Conservation (phyloP, 352 stramenopile genomes). For the Blastocystis sp. region DNA sequence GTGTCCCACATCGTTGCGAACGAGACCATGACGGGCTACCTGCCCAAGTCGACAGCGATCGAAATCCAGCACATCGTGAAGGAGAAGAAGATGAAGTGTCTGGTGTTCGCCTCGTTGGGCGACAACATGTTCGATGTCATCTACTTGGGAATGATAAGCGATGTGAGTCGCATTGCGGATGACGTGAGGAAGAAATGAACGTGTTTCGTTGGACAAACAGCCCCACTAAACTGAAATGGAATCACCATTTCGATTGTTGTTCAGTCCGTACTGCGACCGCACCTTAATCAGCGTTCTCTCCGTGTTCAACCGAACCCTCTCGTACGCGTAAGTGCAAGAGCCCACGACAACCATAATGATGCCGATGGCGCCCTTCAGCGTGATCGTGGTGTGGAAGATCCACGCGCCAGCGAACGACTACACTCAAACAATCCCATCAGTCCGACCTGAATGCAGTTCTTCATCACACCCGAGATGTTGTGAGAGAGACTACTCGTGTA, state of each 20-base stretch:
- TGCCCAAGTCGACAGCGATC: background rate
- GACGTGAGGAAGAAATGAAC: conserved; percentile 17
- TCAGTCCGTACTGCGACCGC: background rate
- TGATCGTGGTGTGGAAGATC: background rate
- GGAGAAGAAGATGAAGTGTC: conserved; percentile 22
- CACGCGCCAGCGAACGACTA: background rate
- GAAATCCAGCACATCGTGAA: conserved; percentile 12
- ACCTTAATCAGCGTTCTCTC: background rate
- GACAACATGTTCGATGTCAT: conserved; percentile 16
- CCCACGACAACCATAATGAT: background rate
- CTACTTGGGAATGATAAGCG: background rate
- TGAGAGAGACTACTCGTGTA: conserved; percentile 29
- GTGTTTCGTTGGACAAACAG: background rate
- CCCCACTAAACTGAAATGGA: background rate
- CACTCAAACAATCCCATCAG: background rate
- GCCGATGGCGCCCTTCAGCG: background rate
- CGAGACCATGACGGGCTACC: background rate
- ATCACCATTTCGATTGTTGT: background rate
- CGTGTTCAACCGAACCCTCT: background rate
- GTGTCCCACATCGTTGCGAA: conserved; percentile 9
- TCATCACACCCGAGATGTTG: conserved; percentile 49
- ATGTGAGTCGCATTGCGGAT: conserved; percentile 40
- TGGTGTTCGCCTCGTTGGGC: conserved; percentile 3
- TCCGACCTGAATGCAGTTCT: conserved; percentile 48
- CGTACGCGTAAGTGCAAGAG: background rate